Conservation (phyloP, 2,329 filamentous ascomycete species). For the Fusarium pseudonygamai region DNA sequence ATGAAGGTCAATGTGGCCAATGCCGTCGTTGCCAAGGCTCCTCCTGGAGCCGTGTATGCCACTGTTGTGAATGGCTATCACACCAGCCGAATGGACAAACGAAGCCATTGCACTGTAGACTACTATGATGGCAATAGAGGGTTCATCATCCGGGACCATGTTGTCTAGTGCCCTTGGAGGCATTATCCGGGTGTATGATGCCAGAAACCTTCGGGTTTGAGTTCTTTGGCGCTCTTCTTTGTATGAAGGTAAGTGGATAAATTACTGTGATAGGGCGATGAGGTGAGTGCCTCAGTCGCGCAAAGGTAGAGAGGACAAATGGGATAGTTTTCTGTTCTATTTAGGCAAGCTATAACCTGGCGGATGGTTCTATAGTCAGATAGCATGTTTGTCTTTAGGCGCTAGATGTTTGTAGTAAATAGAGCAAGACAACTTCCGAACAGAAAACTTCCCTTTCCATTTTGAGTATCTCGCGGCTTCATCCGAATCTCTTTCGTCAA, state of each 20-base stretch:
- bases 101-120: not conserved
- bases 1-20: too few species aligned
- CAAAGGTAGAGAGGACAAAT: fast-evolving
- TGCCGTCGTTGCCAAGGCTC: too few species aligned
- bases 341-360: not conserved
- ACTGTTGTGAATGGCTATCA: fast-evolving
- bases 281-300: fast-evolving
- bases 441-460: not conserved
- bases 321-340: too few species aligned
- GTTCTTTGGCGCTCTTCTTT: not conserved
- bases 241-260: not conserved
- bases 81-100: not conserved
- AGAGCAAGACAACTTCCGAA: not conserved
- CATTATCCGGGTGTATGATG: fast-evolving
- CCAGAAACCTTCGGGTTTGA: not conserved
- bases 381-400: not conserved
- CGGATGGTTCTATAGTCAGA: fast-evolving
- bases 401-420: fast-evolving
- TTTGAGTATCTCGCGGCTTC: not conserved
- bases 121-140: not conserved
- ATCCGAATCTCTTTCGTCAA: not conserved
- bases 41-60: too few species aligned
- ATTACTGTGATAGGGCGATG: fast-evolving
- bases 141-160: not conserved
- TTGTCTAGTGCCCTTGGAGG: too few species aligned